Conservation (phyloP, 139 green algal genomes). For the Desmodesmus armatus region DNA sequence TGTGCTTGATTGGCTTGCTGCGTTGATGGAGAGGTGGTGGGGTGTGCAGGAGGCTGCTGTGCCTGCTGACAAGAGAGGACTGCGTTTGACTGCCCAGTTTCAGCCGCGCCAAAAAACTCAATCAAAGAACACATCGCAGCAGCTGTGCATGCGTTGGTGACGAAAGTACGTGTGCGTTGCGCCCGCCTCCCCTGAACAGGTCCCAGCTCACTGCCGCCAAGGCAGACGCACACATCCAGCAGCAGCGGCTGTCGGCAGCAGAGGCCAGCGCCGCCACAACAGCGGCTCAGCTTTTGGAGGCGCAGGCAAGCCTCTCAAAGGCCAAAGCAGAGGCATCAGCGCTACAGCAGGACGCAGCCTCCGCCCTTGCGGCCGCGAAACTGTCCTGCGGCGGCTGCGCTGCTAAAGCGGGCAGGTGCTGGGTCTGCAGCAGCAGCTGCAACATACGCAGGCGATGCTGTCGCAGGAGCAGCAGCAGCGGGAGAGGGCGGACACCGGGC, state of each 20-base stretch:
- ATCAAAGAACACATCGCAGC: too few relatives aligned
- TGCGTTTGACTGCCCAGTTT: too few relatives aligned
- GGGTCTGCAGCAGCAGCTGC: background rate
- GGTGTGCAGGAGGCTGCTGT: background rate
- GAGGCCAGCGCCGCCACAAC: conserved; percentile 8
- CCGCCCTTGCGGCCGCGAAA: background rate
- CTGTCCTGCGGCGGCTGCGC: conserved; percentile 23
- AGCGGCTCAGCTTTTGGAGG: conserved; percentile 27
- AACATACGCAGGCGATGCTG: background rate
- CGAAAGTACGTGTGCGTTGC: too few relatives aligned
- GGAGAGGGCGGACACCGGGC: background rate
- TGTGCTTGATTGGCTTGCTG: too few relatives aligned
- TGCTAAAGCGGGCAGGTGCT: conserved; percentile 31
- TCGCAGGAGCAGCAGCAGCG: conserved; percentile 1
- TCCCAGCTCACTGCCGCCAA: background rate
- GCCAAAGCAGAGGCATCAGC: background rate
- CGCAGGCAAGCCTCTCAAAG: conserved; percentile 15
- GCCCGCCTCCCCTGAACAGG: too few relatives aligned
- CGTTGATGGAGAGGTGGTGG: background rate
- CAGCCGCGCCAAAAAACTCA: too few relatives aligned
- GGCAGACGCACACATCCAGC: background rate
- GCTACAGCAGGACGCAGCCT: background rate
- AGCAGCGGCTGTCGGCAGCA: conserved; percentile 5
- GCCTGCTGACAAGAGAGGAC: background rate
- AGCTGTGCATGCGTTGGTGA: too few relatives aligned